phyloP scores from a whole-genome alignment of 306 rosid genomes.

The Quercus cerris region DNA sequence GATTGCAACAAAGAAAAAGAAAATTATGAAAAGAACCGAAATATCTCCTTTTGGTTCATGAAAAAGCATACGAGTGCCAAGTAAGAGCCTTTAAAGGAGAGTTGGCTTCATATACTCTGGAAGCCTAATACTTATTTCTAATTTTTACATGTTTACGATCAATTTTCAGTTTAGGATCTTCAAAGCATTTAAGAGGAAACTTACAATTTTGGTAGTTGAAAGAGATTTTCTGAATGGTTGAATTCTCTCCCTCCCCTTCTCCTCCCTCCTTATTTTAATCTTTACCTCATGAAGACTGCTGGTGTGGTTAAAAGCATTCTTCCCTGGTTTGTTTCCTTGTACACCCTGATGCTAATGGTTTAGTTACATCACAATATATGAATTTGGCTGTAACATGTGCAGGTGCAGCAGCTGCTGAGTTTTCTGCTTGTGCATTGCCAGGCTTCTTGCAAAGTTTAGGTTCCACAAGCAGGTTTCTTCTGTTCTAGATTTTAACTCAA shows the following conservation, averaged over 20 bases:
- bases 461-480: slow-evolving; percentile 46
- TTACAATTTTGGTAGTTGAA: background rate
- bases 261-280: background rate
- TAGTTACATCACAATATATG: background rate
- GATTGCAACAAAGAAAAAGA: background rate
- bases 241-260: background rate
- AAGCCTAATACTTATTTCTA: background rate
- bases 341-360: slow-evolving; percentile 5
- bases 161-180: background rate
- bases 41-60: background rate
- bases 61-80: background rate
- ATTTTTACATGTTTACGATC: background rate
- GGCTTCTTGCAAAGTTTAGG: slow-evolving; percentile 54
- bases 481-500: slow-evolving; percentile 7
- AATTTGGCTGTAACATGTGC: slow-evolving; percentile 25
- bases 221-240: background rate
- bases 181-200: background rate
- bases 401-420: slow-evolving; percentile 97
- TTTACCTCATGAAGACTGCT: background rate
- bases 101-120: background rate
- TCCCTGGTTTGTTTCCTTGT: background rate
- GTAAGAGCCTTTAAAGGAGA: background rate
- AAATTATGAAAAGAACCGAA: background rate
- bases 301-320: slow-evolving; percentile 9
- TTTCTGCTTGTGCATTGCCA: slow-evolving; percentile 75